Percentiles rank a stretch among this genome's conserved stretches.
These are phyloP conservation scores for Eucalyptus curtisii DNA, from an alignment of 345 rosid species.

Conservation along the genomic window DNA sequence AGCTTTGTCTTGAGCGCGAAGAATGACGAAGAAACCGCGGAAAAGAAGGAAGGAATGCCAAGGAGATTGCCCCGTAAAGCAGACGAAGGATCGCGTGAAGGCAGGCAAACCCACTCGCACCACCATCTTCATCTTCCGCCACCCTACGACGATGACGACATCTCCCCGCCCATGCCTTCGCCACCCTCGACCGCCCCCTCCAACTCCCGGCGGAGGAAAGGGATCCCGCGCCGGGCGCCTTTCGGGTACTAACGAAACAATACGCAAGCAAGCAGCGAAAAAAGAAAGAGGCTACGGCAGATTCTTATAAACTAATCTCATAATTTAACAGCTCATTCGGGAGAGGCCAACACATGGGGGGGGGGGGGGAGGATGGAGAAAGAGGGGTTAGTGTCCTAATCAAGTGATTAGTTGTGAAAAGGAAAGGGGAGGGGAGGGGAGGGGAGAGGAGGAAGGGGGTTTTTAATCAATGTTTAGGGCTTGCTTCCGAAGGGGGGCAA, in stretches of 20 bases:
- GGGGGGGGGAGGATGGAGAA: background rate
- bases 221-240: constrained; percentile 34
- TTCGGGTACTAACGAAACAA: constrained; percentile 1
- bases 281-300: background rate
- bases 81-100: constrained; percentile 2
- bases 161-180: background rate
- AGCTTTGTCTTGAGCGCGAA: background rate
- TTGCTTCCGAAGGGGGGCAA: background rate
- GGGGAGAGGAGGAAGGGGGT: background rate
- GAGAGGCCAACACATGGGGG: background rate
- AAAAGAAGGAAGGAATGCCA: background rate
- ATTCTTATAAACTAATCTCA: background rate
- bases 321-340: background rate
- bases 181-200: background rate
- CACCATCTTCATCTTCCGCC: background rate
- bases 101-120: background rate
- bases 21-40: background rate
- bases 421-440: background rate
- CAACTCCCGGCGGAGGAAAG: constrained; percentile 29
- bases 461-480: background rate
- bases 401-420: background rate
- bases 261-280: background rate
- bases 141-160: background rate
- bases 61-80: constrained; percentile 6
- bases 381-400: background rate